Base-by-base conservation (phyloP, 768 basidiomycete genomes). In the Cytidiella melzeri region DNA sequence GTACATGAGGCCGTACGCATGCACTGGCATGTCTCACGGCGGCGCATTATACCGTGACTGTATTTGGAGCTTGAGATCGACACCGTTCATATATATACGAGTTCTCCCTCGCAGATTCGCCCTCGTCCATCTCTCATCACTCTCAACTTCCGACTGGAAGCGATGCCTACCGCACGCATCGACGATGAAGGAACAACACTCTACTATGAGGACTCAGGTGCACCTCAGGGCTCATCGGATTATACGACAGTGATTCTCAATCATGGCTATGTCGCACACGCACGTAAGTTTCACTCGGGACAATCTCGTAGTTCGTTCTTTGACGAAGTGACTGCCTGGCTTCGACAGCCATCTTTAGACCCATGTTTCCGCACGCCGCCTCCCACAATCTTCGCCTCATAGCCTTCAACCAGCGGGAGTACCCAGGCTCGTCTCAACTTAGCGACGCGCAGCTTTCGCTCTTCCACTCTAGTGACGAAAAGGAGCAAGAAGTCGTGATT, bases 341-440 rank as follows among this genome's bases (percentile, higher is more conserved):
- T n/a, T 19, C 38, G 9, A 3, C 40, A 61, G 60, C 30, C 3
- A 52, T 62, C 2, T 73, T 74, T 45, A 45, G 64, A 27, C 67
- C 52, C 27, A 42, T 70, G 15, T 40, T 64, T 18, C 50, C 57
- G 4, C 26, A 58, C 6, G 67, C 69, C 1, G 30, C 57, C 0
- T 18, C 44, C 0, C 55, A 62, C 43, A 63, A 63, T 21, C 38
- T 68, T 3, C 68, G 72, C 1, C 48, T 73, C 37, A 63, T 73
- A 18, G 62, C 66, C 1, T 40, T 67, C 23, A 73, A 67, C 47
- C 63, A 69, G 25, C 63, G 71, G 0, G 61, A 63, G 26, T 72
- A 69, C 45, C 57, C 61, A 3, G 64, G 67, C 7, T 73, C 73
- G 1, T 68, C 69, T 1, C 63, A 64, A 1, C 64, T 63, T 53